A percentile compares a stretch with the other conserved stretches of the same genome.
Evolutionary conservation across 257 asterid species (phyloP).

Genomic region (Solanum corneliomulleri): DNA sequence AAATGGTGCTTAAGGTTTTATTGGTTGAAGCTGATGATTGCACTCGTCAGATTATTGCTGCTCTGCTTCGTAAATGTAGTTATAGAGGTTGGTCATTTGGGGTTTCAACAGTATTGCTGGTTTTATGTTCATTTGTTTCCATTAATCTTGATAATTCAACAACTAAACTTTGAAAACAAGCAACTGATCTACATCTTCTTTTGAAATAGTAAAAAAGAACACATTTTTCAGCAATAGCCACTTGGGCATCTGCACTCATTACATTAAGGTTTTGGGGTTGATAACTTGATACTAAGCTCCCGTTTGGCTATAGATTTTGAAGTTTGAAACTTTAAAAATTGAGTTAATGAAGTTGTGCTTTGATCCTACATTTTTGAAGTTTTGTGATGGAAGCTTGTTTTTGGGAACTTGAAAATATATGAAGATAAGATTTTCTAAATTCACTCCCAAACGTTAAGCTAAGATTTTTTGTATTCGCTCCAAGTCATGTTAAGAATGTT

Average conservation of each 20-base stretch:
- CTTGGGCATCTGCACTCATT: not conserved
- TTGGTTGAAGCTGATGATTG: constrained; percentile 92
- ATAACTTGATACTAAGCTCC: not conserved
- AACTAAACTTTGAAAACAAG: not conserved
- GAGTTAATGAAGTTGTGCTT: not conserved
- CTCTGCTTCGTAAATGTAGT: constrained; percentile 90
- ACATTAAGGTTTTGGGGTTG: not conserved
- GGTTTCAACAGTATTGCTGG: not conserved
- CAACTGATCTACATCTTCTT: not conserved
- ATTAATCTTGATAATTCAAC: not conserved
- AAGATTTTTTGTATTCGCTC: not conserved
- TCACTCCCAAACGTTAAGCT: not conserved
- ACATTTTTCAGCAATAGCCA: not conserved
- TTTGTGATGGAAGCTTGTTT: not conserved
- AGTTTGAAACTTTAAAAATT: not conserved
- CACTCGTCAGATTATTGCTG: constrained; percentile 84
- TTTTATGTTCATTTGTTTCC: not conserved
- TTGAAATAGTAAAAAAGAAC: not conserved
- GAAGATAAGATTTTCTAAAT: not conserved
- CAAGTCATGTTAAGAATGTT: not conserved
- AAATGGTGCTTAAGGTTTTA: constrained; percentile 65
- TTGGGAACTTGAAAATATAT: not conserved
- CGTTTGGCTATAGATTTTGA: not conserved
- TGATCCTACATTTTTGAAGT: not conserved
- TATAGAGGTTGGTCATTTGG: constrained; percentile 39